Percentiles rank a stretch among this genome's conserved stretches.
Conservation (phyloP, 148 eudicot species). For the Fagopyrum homotropicum region DNA sequence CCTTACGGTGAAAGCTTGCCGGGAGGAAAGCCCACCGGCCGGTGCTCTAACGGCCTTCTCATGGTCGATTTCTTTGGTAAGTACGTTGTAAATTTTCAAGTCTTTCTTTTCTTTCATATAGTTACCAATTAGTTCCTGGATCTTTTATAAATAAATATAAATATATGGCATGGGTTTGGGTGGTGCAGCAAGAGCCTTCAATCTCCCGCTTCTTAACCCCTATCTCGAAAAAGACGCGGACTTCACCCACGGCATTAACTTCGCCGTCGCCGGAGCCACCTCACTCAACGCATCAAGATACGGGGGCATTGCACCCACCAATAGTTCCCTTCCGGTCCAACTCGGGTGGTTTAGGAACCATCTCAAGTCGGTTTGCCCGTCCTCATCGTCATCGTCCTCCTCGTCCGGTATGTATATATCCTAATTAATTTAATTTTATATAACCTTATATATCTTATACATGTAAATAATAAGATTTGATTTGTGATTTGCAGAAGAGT, state of each 20-base stretch:
- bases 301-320: background rate
- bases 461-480: background rate
- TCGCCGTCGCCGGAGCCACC: background rate
- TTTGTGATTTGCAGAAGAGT: background rate
- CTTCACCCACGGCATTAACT: background rate
- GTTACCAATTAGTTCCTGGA: no score
- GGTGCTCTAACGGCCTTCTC: background rate
- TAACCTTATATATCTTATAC: background rate
- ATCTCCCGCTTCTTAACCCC: background rate
- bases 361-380: background rate
- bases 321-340: background rate
- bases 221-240: background rate
- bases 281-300: background rate
- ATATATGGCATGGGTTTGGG: no score
- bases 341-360: background rate
- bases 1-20: background rate
- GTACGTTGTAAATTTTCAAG: background rate
- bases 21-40: background rate
- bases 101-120: no score
- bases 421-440: background rate
- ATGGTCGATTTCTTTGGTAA: background rate
- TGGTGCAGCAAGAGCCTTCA: background rate
- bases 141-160: no score
- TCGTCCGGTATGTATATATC: background rate
- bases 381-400: background rate